Evolutionary conservation across 2,329 filamentous ascomycete species (phyloP), one percentile per base, ranked within the genome.

Genomic region (Trichoderma sp.): DNA sequence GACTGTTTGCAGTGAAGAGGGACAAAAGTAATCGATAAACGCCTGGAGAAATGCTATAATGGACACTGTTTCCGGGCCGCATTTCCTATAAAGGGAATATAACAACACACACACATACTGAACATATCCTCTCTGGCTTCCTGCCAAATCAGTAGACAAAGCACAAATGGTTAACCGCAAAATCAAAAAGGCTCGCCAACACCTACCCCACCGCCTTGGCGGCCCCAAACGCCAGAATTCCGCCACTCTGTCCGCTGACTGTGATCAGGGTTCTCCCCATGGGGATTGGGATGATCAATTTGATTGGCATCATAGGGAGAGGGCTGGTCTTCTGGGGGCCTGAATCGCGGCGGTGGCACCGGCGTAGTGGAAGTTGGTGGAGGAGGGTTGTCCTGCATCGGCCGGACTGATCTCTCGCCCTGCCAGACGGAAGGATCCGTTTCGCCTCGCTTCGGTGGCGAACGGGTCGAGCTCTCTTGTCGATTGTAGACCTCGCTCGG

Each of bases 391-490:
- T 91, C 88, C 76, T 90, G 88, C 39, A 97, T 89, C 71, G 95
- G 92, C 63, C 94, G 90, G 53, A 95, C 94, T 63, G 92, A 94
- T 74, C 90, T 91, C 81, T 97, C 94, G 78, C 93, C 92, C 77
- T 94, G 91, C 90, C 92, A 94, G 6, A 93, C 88, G 26, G 92
- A 88, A 6, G 93, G 93, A 78, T 98, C 95, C n/a, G 92, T 93
- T 79, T 98, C 95, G 67, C 97, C 93, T 71, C 92, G 82, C 68
- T 87, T 84, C 78, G 84, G 89, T 72, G 85, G 84, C 36, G 85
- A 87, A 67, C 85, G 84, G 67, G 79, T 86, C 78, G 86, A 82
- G 82, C 92, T 85, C 80, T 88, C 87, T 79, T 85, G 85, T 81
- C 86, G 84, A 81, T 86, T 83, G 78, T 86, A 83, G 80, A 87